Evolutionary conservation across 169 alveolate species (phyloP).

Genomic region (Eimeria brunetti): DNA sequence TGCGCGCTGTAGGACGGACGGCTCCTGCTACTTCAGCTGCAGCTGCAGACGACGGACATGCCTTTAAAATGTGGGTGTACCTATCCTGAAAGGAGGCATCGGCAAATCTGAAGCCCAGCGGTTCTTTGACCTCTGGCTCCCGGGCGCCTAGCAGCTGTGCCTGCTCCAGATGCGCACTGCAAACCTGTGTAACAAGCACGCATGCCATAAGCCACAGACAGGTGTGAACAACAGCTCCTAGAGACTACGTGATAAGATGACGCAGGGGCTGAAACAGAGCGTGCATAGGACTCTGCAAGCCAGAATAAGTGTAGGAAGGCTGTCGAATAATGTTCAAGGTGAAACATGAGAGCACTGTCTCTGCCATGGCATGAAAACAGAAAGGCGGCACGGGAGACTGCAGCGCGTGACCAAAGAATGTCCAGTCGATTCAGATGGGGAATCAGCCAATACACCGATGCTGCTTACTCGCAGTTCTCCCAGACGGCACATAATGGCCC

Average conservation of each 20-base stretch:
- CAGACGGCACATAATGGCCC: constrained; percentile 49
- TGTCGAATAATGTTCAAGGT: neutral
- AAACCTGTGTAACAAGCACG: constrained; percentile 37
- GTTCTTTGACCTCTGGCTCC: neutral
- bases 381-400: neutral
- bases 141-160: neutral
- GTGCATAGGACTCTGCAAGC: neutral
- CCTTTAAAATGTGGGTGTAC: neutral
- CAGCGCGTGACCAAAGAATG: neutral
- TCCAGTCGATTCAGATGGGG: neutral
- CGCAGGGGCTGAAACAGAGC: neutral
- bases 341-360: neutral
- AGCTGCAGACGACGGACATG: neutral
- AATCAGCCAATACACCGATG: neutral
- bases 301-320: neutral
- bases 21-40: neutral
- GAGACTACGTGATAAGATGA: neutral
- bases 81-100: neutral
- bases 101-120: neutral
- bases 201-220: neutral
- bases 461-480: constrained; percentile 62
- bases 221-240: neutral
- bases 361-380: neutral
- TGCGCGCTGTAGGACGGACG: constrained; percentile 6
- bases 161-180: constrained; percentile 52